Percentiles rank a stretch among this genome's conserved stretches.
These are phyloP conservation scores for Biscogniauxia sp. DNA, from an alignment of 2,329 filamentous ascomycete genomes.

Conservation along the genomic window DNA sequence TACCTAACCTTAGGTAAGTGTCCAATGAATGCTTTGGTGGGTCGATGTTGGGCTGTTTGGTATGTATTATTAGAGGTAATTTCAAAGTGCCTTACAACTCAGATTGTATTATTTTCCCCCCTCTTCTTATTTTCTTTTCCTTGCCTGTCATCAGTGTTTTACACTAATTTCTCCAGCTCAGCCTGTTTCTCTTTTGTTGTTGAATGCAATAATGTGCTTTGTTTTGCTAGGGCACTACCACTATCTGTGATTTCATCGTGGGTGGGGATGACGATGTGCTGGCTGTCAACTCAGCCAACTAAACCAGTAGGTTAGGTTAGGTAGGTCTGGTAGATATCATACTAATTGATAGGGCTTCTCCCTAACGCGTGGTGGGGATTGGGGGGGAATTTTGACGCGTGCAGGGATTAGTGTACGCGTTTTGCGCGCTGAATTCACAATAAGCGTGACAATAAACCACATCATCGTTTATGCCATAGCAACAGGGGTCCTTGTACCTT, in stretches of 20 bases:
- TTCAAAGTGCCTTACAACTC: neutral
- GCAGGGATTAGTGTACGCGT: conserved; percentile 20
- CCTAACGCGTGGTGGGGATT: conserved; percentile 8
- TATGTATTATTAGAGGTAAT: neutral
- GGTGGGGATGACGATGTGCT: conserved; percentile 25
- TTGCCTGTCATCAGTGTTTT: too few relatives aligned
- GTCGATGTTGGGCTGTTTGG: neutral
- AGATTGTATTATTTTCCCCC: neutral
- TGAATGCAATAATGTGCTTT: neutral
- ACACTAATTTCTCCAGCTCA: too few relatives aligned
- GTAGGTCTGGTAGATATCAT: neutral
- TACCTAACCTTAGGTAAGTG: too few relatives aligned
- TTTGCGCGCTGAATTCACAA: conserved; percentile 1
- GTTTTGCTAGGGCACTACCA: neutral
- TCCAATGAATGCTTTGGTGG: neutral
- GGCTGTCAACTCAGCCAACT: conserved; percentile 22
- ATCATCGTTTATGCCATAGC: neutral
- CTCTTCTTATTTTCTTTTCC: neutral
- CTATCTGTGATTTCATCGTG: conserved; percentile 14
- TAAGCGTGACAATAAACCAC: conserved; percentile 1
- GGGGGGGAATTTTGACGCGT: conserved; percentile 21
- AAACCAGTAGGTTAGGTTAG: neutral
- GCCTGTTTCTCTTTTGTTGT: neutral
- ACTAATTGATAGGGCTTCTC: conserved; percentile 19
- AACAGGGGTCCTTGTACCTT: neutral